Percentiles rank a stretch among this genome's conserved stretches.
Evolutionary conservation across 495 filamentous ascomycete genomes (phyloP).

Genomic region (Podospora australis): DNA sequence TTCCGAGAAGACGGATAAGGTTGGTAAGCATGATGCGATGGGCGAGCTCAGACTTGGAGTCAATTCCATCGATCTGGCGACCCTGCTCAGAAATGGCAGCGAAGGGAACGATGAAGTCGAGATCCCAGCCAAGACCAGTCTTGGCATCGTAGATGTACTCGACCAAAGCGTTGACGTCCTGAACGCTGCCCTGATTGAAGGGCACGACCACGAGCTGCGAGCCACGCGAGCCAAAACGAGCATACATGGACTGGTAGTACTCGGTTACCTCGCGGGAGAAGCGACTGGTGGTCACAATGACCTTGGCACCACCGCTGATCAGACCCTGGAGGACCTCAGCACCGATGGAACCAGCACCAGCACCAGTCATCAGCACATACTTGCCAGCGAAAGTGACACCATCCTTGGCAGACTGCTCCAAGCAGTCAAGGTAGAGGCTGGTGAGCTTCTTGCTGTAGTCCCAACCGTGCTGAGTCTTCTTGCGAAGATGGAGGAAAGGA

Average conservation of each 20-base stretch:
- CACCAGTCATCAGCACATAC: constrained; percentile 97
- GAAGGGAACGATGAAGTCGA: constrained; percentile 94
- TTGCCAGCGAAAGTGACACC: constrained; percentile 92
- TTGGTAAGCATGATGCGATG: constrained; percentile 99
- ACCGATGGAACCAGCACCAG: constrained; percentile 94
- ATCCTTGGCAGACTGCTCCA: constrained; percentile 78
- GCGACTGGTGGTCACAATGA: constrained; percentile 90
- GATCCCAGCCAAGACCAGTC: constrained; percentile 94
- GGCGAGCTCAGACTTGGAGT: constrained; percentile 96
- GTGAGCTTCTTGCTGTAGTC: constrained; percentile 99
- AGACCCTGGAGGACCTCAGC: constrained; percentile 97
- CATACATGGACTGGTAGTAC: constrained; percentile 99
- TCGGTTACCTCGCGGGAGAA: constrained; percentile 97
- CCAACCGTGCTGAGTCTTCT: constrained; percentile 91
- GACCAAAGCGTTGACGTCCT: constrained; percentile 88
- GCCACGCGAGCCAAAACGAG: constrained; percentile 83
- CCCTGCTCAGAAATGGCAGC: constrained; percentile 97
- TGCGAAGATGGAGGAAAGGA: constrained; percentile 94
- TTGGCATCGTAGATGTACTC: constrained; percentile 97
- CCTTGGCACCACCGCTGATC: constrained; percentile 92
- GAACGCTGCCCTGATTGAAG: constrained; percentile 97
- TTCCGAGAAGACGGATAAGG: constrained; percentile 80
- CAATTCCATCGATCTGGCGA: constrained; percentile 93
- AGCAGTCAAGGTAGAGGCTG: constrained; percentile 79
- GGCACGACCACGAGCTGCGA: constrained; percentile 96